These are phyloP conservation scores for Ambrosia artemisiifolia DNA, from an alignment of 129 eudicot genomes.

Conservation along the genomic window DNA sequence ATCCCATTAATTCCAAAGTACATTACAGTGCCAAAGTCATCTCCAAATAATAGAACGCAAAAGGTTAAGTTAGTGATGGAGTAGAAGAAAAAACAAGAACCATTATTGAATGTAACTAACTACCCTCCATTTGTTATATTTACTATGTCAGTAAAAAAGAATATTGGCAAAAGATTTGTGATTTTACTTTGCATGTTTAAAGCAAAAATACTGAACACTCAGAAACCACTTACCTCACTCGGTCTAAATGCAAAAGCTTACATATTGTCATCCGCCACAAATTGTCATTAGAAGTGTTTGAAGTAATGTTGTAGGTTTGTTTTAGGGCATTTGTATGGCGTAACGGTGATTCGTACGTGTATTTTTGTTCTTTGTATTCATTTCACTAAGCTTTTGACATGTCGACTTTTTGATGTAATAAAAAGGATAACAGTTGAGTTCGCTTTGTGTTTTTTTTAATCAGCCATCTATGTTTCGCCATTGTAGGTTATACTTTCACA, in stretches of 20 bases:
- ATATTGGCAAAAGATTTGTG: slow-evolving; percentile 36
- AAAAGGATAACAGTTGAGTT: too few species aligned
- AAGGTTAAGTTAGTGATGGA: slow-evolving; percentile 23
- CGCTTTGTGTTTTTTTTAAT: too few species aligned
- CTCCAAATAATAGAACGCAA: not conserved
- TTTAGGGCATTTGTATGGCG: too few species aligned
- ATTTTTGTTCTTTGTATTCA: too few species aligned
- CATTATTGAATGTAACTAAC: slow-evolving; percentile 37
- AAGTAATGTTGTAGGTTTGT: too few species aligned
- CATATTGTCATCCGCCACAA: too few species aligned
- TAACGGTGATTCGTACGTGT: too few species aligned
- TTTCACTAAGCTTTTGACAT: too few species aligned
- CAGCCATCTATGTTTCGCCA: too few species aligned
- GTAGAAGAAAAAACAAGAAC: slow-evolving; percentile 21
- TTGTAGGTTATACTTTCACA: too few species aligned
- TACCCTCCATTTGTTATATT: not conserved
- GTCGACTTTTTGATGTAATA: too few species aligned
- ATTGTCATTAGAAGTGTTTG: too few species aligned
- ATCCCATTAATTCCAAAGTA: not conserved
- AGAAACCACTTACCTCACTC: slow-evolving; percentile 24
- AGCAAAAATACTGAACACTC: slow-evolving; percentile 29
- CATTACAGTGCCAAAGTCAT: not conserved
- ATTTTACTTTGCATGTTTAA: slow-evolving; percentile 36
- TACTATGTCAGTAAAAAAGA: slow-evolving; percentile 30
- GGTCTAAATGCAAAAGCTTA: not conserved